Evolutionary conservation across 2,329 filamentous ascomycete genomes (phyloP).

Genomic region (Diaporthe vexans): DNA sequence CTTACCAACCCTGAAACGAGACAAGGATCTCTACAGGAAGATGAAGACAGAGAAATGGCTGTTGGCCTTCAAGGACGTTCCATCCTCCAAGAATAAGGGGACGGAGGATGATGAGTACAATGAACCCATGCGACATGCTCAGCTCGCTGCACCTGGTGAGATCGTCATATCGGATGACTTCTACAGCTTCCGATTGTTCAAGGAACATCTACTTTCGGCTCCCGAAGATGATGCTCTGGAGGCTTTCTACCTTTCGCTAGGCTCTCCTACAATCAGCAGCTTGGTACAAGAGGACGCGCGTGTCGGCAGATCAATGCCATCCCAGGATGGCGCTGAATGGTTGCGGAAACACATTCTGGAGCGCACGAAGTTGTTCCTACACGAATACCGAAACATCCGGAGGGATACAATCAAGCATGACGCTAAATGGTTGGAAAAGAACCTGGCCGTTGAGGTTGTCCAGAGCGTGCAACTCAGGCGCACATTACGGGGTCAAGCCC

Average conservation of each 20-base stretch:
- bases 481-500: constrained; percentile 78
- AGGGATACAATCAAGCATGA: constrained; percentile 87
- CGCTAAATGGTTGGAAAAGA: constrained; percentile 89
- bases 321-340: constrained; percentile 77
- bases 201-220: constrained; percentile 84
- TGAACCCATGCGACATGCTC: constrained; percentile 80
- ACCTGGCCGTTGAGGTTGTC: constrained; percentile 83
- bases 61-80: constrained; percentile 84
- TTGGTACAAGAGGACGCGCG: constrained; percentile 84
- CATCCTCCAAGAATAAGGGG: constrained; percentile 61
- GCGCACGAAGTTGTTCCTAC: constrained; percentile 88
- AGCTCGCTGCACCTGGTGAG: constrained; percentile 78
- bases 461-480: constrained; percentile 82
- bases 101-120: constrained; percentile 71
- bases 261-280: constrained; percentile 80
- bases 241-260: constrained; percentile 85
- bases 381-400: constrained; percentile 79
- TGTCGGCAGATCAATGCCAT: constrained; percentile 75
- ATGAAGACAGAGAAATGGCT: constrained; percentile 84
- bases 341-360: constrained; percentile 88
- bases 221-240: constrained; percentile 92
- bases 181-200: constrained; percentile 90
- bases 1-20: constrained; percentile 76
- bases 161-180: constrained; percentile 91
- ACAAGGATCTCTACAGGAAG: constrained; percentile 82